These are phyloP conservation scores for Alternaria ethzedia DNA, from an alignment of 2,329 filamentous ascomycete genomes.

Conservation along the genomic window DNA sequence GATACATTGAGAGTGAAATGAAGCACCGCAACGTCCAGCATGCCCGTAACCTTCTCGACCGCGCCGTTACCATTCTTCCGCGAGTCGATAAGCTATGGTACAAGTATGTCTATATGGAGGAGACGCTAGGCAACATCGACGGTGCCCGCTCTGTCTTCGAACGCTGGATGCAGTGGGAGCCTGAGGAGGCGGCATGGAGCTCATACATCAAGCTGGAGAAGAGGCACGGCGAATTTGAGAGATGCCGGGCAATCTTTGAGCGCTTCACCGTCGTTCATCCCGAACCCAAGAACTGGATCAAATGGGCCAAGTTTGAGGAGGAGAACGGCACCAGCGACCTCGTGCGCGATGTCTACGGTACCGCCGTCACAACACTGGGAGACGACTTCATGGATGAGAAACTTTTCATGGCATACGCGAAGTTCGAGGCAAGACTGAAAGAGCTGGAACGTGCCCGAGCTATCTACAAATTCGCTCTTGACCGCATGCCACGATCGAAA, in stretches of 20 bases:
- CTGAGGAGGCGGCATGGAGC: slow-evolving; percentile 92
- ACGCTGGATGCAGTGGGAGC: slow-evolving; percentile 98
- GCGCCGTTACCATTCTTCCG: slow-evolving; percentile 90
- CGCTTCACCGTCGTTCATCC: slow-evolving; percentile 79
- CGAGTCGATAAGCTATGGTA: slow-evolving; percentile 98
- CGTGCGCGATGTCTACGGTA: slow-evolving; percentile 89
- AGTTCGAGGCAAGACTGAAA: slow-evolving; percentile 92
- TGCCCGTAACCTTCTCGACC: slow-evolving; percentile 90
- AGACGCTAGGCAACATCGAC: slow-evolving; percentile 92
- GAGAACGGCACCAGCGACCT: slow-evolving; percentile 91
- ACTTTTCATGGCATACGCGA: slow-evolving; percentile 93
- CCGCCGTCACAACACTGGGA: slow-evolving; percentile 85
- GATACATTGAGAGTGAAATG: slow-evolving; percentile 97
- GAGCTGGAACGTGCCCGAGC: slow-evolving; percentile 92
- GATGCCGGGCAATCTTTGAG: slow-evolving; percentile 88
- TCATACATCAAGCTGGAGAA: slow-evolving; percentile 98
- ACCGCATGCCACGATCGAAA: slow-evolving; percentile 86
- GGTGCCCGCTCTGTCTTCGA: slow-evolving; percentile 95
- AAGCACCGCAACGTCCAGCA: slow-evolving; percentile 81
- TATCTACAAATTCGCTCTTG: slow-evolving; percentile 96
- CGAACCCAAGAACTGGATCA: slow-evolving; percentile 65
- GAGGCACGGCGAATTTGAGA: slow-evolving; percentile 87
- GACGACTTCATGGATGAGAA: slow-evolving; percentile 97
- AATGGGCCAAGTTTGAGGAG: slow-evolving; percentile 97
- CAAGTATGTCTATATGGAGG: slow-evolving; percentile 99